Evolutionary conservation across 2,329 filamentous ascomycete genomes (phyloP).

Genomic region (Colletotrichum lini): DNA sequence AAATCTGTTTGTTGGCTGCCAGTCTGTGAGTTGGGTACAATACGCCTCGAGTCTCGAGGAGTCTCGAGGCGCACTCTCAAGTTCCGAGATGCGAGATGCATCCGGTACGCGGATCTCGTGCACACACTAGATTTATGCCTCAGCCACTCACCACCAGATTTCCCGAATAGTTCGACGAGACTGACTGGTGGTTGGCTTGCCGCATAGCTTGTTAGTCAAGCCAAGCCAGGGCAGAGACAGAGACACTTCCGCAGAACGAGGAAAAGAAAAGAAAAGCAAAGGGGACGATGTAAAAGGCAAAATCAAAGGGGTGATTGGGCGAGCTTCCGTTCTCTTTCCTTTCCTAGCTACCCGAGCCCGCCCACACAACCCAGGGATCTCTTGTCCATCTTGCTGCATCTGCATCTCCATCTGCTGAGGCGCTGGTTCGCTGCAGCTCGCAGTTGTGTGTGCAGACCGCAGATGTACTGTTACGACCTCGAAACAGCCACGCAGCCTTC

Average conservation of each 20-base stretch:
- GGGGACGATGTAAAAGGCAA: too few relatives aligned
- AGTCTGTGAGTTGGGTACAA: too few relatives aligned
- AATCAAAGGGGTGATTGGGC: too few relatives aligned
- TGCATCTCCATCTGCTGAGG: slow-evolving; percentile 22
- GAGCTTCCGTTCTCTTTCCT: background rate
- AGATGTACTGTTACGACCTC: background rate
- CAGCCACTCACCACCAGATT: background rate
- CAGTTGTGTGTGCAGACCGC: background rate
- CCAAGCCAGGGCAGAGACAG: slow-evolving; percentile 1
- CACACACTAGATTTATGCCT: background rate
- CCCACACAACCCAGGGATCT: slow-evolving; percentile 35
- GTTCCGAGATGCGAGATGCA: background rate
- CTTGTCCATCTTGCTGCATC: slow-evolving; percentile 29
- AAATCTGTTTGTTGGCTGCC: background rate
- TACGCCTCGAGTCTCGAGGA: too few relatives aligned
- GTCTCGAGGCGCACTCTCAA: background rate
- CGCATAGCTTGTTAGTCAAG: background rate
- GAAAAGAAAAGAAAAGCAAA: background rate
- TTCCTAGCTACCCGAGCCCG: slow-evolving; percentile 16
- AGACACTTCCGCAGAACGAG: background rate
- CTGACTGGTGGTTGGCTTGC: background rate
- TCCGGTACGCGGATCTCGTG: background rate
- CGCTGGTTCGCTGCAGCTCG: slow-evolving; percentile 15
- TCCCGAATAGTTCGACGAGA: background rate
- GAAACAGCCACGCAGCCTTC: slow-evolving; percentile 1